Evolutionary conservation across 2,329 filamentous ascomycete genomes (phyloP).

Genomic region (Scedosporium boydii): DNA sequence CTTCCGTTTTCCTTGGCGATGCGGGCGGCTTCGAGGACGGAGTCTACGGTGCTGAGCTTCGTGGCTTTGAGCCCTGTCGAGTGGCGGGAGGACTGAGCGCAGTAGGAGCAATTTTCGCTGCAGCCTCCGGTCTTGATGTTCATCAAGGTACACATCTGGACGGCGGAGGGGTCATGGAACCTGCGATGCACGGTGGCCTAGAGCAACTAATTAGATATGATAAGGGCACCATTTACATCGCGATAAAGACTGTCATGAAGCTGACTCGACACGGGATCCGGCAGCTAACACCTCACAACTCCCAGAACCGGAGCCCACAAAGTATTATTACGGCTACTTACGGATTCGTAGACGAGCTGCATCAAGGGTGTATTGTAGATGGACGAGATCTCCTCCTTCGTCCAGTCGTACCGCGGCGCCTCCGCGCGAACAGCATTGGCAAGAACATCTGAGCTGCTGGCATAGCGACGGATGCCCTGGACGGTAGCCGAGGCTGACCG

Average conservation of each 20-base stretch:
- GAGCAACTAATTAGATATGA: background rate
- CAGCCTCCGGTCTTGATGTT: slow-evolving; percentile 95
- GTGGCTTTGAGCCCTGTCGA: slow-evolving; percentile 67
- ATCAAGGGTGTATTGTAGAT: slow-evolving; percentile 77
- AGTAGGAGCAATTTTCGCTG: slow-evolving; percentile 89
- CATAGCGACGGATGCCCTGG: background rate
- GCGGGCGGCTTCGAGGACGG: slow-evolving; percentile 68
- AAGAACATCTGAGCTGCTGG: slow-evolving; percentile 20
- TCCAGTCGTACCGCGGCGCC: slow-evolving; percentile 64
- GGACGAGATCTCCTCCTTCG: slow-evolving; percentile 67
- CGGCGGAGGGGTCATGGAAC: slow-evolving; percentile 74
- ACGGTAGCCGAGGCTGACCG: background rate
- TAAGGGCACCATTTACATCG: too few relatives aligned
- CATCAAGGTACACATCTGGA: slow-evolving; percentile 91
- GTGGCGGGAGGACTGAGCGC: slow-evolving; percentile 79
- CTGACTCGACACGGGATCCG: too few relatives aligned
- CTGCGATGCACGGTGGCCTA: slow-evolving; percentile 71
- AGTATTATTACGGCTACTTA: slow-evolving; percentile 29
- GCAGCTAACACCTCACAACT: too few relatives aligned
- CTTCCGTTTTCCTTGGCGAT: slow-evolving; percentile 74
- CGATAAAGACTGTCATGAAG: too few relatives aligned
- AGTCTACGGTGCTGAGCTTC: slow-evolving; percentile 70
- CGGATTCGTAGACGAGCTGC: slow-evolving; percentile 66
- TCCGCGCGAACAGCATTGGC: slow-evolving; percentile 49
- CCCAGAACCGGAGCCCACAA: too few relatives aligned